A percentile compares a stretch with the other conserved stretches of the same genome.
Conservation (phyloP, 2,329 filamentous ascomycete species). For the Phyllosticta ampelicida region DNA sequence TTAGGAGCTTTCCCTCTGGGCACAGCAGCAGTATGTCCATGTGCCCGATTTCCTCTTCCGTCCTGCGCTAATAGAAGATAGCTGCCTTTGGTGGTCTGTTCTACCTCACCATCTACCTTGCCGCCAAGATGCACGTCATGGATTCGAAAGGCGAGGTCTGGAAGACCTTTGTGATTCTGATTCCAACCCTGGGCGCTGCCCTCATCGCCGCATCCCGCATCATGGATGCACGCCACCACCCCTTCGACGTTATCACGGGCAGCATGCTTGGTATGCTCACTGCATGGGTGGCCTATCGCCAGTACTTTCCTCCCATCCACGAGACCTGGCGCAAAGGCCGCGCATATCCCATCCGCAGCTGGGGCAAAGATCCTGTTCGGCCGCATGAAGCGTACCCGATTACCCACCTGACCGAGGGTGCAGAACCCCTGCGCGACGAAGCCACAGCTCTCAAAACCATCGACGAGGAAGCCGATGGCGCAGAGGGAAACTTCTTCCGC, state of each 20-base stretch:
- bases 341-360: constrained; percentile 47
- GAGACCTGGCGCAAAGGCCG: constrained; percentile 48
- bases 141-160: constrained; percentile 51
- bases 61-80: constrained; percentile 19
- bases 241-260: constrained; percentile 49
- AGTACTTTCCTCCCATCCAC: constrained; percentile 48
- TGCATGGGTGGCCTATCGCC: constrained; percentile 44
- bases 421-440: constrained; percentile 19
- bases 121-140: constrained; percentile 49
- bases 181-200: constrained; percentile 43
- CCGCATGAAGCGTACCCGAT: constrained; percentile 17
- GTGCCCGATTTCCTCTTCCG: background rate
- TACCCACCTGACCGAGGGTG: constrained; percentile 16
- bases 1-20: constrained; percentile 48
- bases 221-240: constrained; percentile 52
- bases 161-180: constrained; percentile 45
- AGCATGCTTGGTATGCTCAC: constrained; percentile 42
- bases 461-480: constrained; percentile 21
- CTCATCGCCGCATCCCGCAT: constrained; percentile 48
- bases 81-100: constrained; percentile 49
- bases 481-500: constrained; percentile 27
- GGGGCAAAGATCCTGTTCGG: constrained; percentile 38
- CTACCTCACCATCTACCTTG: constrained; percentile 48
- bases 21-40: constrained; percentile 41
- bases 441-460: constrained; percentile 16